phyloP scores from a whole-genome alignment of 768 basidiomycete species.

The Leccinum subtestaceum region DNA sequence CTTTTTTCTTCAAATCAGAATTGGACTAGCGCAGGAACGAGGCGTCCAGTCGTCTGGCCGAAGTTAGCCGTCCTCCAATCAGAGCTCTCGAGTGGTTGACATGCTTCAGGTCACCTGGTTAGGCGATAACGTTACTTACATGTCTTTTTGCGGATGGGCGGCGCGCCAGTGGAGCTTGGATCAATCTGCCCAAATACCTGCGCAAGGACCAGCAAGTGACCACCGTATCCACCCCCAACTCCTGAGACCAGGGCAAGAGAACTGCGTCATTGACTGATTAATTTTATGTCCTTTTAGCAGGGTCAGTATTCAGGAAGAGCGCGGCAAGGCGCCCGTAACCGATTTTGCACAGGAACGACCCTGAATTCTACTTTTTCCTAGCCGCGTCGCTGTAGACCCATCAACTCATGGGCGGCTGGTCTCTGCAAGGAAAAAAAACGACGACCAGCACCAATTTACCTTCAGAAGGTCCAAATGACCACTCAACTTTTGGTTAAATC shows the following conservation, averaged over 20 bases:
- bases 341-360: slow-evolving; percentile 3
- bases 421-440: not conserved
- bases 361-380: not conserved
- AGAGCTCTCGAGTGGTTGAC: not conserved
- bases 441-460: not conserved
- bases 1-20: not conserved
- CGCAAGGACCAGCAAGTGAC: not conserved
- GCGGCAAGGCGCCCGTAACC: not conserved
- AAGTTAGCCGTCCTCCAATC: not conserved
- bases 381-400: not conserved
- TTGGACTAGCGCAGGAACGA: not conserved
- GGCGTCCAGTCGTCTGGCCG: not conserved
- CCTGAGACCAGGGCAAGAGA: not conserved
- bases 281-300: not conserved
- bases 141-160: not conserved
- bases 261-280: not conserved
- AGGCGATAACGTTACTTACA: not conserved
- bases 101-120: not conserved
- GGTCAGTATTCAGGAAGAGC: not conserved
- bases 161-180: not conserved
- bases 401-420: not conserved
- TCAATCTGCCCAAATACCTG: not conserved
- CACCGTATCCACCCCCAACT: not conserved
- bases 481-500: not conserved
- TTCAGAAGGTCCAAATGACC: not conserved